Evolutionary conservation across 2,329 filamentous ascomycete species (phyloP), one percentile per base, ranked within the genome.

Genomic region (Colletotrichum sp.): DNA sequence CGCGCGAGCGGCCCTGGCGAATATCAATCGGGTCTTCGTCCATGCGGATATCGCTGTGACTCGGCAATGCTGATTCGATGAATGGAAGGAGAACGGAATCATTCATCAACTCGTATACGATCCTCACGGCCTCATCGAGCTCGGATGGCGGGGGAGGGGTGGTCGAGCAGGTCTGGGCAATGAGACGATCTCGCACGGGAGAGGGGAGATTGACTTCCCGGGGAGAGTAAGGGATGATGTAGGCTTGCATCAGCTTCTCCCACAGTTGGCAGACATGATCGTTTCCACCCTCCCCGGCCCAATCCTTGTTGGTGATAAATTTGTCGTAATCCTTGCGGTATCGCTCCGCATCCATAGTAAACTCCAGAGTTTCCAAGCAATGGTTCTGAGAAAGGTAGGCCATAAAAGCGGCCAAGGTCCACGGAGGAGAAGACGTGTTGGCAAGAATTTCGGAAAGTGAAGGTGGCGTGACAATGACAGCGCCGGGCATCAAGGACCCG

Each of bases 311-410:
- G 60, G 81, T 78, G 22, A 85, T 81, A 48, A 87, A 83, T 74
- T 90, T 86, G 28, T 84, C 81, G 79, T 91, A 87, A 71, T 91
- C 91, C 74, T 91, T 86, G 68, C 92, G 91, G 83, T 98, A 99
- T 76, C 95, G 91, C 74, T 96, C 94, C 27, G 96, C 94, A 83
- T 98, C 97, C 89, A 98, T 94, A 55, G 96, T 98, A 84, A 99
- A 99, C 83, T 98, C 97, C 52, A 99, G 89, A 2, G 96, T 98
- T 85, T 99, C 97, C 78, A 98, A 88, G 83, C 97, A 99, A 85
- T 98, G 96, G 81, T 98, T 98, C 82, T 98, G 96, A 1, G 96
- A 98, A 6, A 98, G 90, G 81, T 98, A 98, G 71, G 96, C 96
- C 92, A 97, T 98, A 85, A 98, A 98, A 36, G 96, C 96, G 76